Evolutionary conservation across 345 rosid species (phyloP), one percentile per base, ranked within the genome.

Genomic region (Trapa bicornis): DNA sequence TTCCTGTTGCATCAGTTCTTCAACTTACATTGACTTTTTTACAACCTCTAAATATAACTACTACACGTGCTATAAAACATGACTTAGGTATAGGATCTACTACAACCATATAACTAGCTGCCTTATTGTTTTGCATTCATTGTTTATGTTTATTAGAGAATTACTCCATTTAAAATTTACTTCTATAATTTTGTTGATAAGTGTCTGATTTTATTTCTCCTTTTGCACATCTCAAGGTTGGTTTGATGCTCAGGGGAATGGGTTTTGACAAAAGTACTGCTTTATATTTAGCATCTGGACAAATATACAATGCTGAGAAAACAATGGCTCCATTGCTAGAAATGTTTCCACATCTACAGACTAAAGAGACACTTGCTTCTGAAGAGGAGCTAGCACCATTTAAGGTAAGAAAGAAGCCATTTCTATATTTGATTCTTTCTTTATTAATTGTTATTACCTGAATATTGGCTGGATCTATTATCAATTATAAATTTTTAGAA

Each of bases 201-300:
- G 17, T 15, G 47, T 47, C 58, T 61, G 43, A 17, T 69, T 68
- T 68, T 50, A 38, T 72, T 74, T 66, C 61, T 62, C 70, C 39
- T 71, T 67, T 33, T 43, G 60, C 29, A 57, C 60, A 35, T 70
- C 68, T 60, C 75, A 76, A 91, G 99, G 99, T 95, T 39, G 98
- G 99, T 52, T 71, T 95, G 82, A 95, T 95, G 96, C 89, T 95
- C 61, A 86, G 99, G 80, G 99, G 99, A 75, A 95, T 95, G 96
- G 98, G 99, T 47, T 95, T 95, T 73, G 88, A 82, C 78, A 87
- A 84, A 70, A 86, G 82, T 76, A 95, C 98, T 1, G 81, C 80
- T 64, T 87, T 95, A 29, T 95, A 45, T 80, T 79, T 95, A 80
- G 99, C 99, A 58, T 89, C 99, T 73, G 99, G 99, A 67, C 82